Conservation (phyloP, 345 rosid species). For the Boechera divaricarpa region DNA sequence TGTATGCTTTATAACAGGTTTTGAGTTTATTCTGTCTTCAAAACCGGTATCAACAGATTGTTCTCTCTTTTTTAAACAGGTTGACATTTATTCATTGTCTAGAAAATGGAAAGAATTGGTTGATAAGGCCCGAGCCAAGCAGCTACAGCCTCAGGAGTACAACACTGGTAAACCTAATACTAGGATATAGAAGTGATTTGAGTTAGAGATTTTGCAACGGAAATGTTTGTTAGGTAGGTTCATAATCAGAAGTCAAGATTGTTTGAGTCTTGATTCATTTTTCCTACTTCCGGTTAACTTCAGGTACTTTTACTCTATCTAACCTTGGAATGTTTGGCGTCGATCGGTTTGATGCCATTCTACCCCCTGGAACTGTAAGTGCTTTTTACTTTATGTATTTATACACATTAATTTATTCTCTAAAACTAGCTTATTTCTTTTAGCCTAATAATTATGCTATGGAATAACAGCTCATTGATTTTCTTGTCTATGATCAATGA, state of each 20-base stretch:
- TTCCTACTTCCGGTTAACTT: not conserved
- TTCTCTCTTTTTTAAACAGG: conserved; percentile 47
- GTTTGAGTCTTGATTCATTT: conserved; percentile 19
- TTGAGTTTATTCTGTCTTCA: not conserved
- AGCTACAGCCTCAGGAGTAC: conserved; percentile 92
- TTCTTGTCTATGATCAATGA: conserved; percentile 39
- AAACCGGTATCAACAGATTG: not conserved
- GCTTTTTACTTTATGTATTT: not conserved
- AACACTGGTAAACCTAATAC: conserved; percentile 61
- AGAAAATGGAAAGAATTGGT: conserved; percentile 99
- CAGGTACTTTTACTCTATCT: conserved; percentile 95
- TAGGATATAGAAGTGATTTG: not conserved
- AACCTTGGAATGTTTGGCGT: conserved; percentile 99
- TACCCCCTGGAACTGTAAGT: conserved; percentile 96
- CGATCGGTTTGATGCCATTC: conserved; percentile 94
- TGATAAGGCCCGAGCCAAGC: conserved; percentile 94
- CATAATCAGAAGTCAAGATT: conserved; percentile 16
- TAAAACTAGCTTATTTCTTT: not conserved
- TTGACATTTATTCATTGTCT: conserved; percentile 88
- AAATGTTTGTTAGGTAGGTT: conserved; percentile 7
- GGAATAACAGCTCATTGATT: conserved; percentile 16
- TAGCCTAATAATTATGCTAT: not conserved
- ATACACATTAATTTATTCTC: not conserved
- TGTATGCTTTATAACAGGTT: not conserved
- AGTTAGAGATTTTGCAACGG: not conserved